These are phyloP conservation scores for Peterozyma toletana DNA, from an alignment of 805 yeast genomes.

Conservation along the genomic window DNA sequence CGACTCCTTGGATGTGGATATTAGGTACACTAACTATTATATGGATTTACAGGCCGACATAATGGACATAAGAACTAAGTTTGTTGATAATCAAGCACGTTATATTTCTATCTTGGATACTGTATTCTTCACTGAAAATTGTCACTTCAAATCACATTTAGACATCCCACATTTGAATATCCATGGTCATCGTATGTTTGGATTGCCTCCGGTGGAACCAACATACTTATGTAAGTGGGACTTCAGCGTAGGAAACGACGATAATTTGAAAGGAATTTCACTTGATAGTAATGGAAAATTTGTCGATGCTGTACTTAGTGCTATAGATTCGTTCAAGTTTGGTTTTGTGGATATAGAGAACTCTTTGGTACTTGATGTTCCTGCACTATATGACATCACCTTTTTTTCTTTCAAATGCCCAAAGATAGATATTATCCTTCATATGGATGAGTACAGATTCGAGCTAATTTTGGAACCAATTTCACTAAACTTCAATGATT, in stretches of 20 bases:
- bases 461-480: conserved; percentile 18
- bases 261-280: conserved; percentile 18
- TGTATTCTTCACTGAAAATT: conserved; percentile 12
- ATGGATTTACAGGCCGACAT: conserved; percentile 84
- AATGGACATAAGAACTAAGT: conserved; percentile 43
- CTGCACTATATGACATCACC: conserved; percentile 61
- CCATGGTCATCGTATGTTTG: conserved; percentile 91
- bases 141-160: conserved; percentile 31
- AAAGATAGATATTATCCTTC: conserved; percentile 33
- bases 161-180: conserved; percentile 51
- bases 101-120: conserved; percentile 12
- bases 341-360: conserved; percentile 76
- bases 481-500: conserved; percentile 50
- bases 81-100: conserved; percentile 8
- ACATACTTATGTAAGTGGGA: conserved; percentile 92
- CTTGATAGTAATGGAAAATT: conserved; percentile 44
- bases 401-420: conserved; percentile 53
- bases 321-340: conserved; percentile 44
- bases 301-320: conserved; percentile 32
- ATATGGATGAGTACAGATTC: conserved; percentile 20
- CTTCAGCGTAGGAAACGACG: conserved; percentile 49
- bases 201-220: conserved; percentile 82
- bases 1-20: conserved; percentile 63
- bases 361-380: conserved; percentile 49
- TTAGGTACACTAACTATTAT: conserved; percentile 84